Percentiles rank a stretch among this genome's conserved stretches.
Evolutionary conservation across 169 alveolate species (phyloP).

Genomic region (Plasmodium gaboni): DNA sequence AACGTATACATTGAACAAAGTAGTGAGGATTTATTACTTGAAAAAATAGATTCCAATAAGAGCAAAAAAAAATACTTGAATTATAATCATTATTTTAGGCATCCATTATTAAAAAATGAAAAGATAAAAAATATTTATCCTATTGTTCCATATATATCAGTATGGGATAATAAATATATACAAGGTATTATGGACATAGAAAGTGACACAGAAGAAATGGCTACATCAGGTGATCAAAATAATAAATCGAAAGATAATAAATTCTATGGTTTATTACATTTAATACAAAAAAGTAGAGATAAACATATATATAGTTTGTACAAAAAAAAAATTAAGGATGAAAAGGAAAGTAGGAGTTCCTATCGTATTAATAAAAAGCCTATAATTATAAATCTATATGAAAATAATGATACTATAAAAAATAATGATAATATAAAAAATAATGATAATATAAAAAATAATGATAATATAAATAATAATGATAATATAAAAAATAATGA

Average conservation of each 20-base stretch:
- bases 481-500: neutral
- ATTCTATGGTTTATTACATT: slow-evolving; percentile 29
- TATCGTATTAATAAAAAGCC: neutral
- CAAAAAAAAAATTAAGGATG: slow-evolving; percentile 11
- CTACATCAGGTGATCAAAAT: slow-evolving; percentile 1
- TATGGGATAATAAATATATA: slow-evolving; percentile 48
- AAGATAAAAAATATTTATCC: slow-evolving; percentile 58
- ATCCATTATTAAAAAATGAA: slow-evolving; percentile 29
- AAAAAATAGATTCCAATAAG: neutral
- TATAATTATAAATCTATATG: neutral
- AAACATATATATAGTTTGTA: slow-evolving; percentile 58
- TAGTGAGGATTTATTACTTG: neutral
- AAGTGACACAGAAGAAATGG: neutral
- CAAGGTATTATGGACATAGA: slow-evolving; percentile 72
- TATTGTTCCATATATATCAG: slow-evolving; percentile 29
- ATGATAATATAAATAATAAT: neutral
- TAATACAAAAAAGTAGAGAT: slow-evolving; percentile 55
- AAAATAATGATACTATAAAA: neutral
- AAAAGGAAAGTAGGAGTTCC: neutral
- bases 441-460: neutral
- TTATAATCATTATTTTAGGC: slow-evolving; percentile 37
- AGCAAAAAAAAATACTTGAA: slow-evolving; percentile 7
- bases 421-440: neutral
- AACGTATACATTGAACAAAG: neutral
- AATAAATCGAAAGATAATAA: neutral